Evolutionary conservation across 371 early-diverging fungal genomes (phyloP).

Genomic region (Mortierella polycephala): DNA sequence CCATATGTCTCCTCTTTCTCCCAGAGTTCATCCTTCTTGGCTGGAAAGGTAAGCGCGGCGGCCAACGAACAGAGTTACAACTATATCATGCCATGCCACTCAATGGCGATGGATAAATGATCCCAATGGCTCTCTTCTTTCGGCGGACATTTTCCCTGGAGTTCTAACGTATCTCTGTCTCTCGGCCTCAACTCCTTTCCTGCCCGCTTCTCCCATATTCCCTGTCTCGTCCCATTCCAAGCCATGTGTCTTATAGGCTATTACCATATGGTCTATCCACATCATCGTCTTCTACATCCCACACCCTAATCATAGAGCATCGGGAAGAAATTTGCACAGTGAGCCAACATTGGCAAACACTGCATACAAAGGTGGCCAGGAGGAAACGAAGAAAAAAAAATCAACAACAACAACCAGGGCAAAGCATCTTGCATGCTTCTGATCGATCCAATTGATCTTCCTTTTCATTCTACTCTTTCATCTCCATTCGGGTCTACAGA

Average conservation of each 20-base stretch:
- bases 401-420: neutral
- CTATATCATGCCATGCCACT: neutral
- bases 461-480: neutral
- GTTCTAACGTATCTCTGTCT: neutral
- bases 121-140: neutral
- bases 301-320: conserved; percentile 11
- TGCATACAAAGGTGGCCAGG: neutral
- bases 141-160: neutral
- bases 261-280: no score
- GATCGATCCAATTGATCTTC: conserved; percentile 17
- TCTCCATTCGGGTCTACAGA: neutral
- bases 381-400: conserved; percentile 4
- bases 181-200: neutral
- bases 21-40: conserved; percentile 8
- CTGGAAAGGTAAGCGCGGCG: conserved; percentile 11
- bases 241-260: neutral
- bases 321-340: conserved; percentile 29
- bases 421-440: conserved; percentile 1
- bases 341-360: conserved; percentile 10
- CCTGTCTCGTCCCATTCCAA: neutral
- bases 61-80: conserved; percentile 6
- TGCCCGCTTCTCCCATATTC: conserved; percentile 4
- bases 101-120: neutral
- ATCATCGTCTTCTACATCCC: neutral
- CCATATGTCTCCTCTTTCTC: conserved; percentile 10